phyloP scores from a whole-genome alignment of 2,329 filamentous ascomycete genomes.

The Fusarium multiceps region DNA sequence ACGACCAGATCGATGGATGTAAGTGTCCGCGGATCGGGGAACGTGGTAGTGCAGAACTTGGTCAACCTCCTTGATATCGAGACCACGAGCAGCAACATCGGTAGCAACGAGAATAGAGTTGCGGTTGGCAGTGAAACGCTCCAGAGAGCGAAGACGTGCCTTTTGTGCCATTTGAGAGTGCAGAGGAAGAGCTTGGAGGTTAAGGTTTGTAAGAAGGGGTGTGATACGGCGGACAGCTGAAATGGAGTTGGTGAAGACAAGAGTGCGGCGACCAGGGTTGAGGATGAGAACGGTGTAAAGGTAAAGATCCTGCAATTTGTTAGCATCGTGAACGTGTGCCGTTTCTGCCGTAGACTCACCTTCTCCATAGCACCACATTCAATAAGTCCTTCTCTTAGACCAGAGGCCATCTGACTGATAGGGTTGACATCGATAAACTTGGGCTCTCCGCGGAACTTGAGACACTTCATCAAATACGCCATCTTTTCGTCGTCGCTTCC shows the following conservation, averaged over 20 bases:
- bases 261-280: slow-evolving; percentile 80
- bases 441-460: slow-evolving; percentile 87
- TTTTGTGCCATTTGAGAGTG: slow-evolving; percentile 98
- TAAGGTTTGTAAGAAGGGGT: slow-evolving; percentile 84
- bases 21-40: slow-evolving; percentile 88
- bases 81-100: slow-evolving; percentile 90
- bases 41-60: slow-evolving; percentile 96
- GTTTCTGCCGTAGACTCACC: slow-evolving; percentile 57
- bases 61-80: slow-evolving; percentile 92
- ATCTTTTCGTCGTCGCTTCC: slow-evolving; percentile 80
- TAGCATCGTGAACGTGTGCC: neutral
- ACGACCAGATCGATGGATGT: slow-evolving; percentile 94
- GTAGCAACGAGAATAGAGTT: slow-evolving; percentile 85
- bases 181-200: slow-evolving; percentile 78
- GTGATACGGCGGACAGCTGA: slow-evolving; percentile 87
- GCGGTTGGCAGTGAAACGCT: slow-evolving; percentile 81
- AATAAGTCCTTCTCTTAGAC: slow-evolving; percentile 87
- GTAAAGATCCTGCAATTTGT: slow-evolving; percentile 76
- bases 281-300: slow-evolving; percentile 89
- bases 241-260: slow-evolving; percentile 97
- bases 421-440: slow-evolving; percentile 95
- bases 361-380: slow-evolving; percentile 96
- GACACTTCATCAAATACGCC: slow-evolving; percentile 90
- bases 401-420: slow-evolving; percentile 85
- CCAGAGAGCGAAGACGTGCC: slow-evolving; percentile 89